phyloP scores from a whole-genome alignment of 768 basidiomycete genomes.

The Pleurotus salmoneostramineus region DNA sequence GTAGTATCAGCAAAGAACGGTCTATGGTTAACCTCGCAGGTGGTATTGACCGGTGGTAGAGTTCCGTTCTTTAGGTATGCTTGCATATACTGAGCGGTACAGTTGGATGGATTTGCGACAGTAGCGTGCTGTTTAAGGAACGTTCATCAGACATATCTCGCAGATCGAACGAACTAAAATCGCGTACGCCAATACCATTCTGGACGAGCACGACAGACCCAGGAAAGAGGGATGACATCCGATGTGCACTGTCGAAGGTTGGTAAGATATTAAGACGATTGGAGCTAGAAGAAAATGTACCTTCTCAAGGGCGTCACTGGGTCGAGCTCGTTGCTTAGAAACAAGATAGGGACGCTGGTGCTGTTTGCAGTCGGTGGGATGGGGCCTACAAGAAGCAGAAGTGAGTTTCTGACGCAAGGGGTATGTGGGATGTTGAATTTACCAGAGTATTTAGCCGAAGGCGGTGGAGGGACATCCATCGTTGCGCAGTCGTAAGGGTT shows the following conservation, averaged over 20 bases:
- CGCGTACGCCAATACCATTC: constrained; percentile 33
- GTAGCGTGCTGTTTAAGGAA: constrained; percentile 13
- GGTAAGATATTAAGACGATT: not conserved
- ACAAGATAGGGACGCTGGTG: constrained; percentile 34
- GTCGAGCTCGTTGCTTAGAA: constrained; percentile 33
- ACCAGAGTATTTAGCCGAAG: not conserved
- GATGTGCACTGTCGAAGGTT: constrained; percentile 27
- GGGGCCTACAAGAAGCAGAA: not conserved
- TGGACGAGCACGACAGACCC: constrained; percentile 37
- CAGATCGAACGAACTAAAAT: not conserved
- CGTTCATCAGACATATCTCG: not conserved
- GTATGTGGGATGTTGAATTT: not conserved
- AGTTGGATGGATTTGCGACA: constrained; percentile 14
- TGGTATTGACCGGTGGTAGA: constrained; percentile 21
- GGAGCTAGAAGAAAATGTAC: not conserved
- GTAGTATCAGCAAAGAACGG: not conserved
- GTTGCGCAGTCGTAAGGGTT: not conserved
- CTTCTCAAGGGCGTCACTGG: constrained; percentile 14
- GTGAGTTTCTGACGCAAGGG: not conserved
- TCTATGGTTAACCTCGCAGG: not conserved
- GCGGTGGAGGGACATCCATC: not conserved
- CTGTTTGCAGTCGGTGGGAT: constrained; percentile 24
- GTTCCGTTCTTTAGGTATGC: constrained; percentile 35
- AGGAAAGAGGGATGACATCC: constrained; percentile 29
- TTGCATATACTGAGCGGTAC: constrained; percentile 24